These are phyloP conservation scores for Trichophyton benhamiae DNA, from an alignment of 2,329 filamentous ascomycete species.

Conservation along the genomic window DNA sequence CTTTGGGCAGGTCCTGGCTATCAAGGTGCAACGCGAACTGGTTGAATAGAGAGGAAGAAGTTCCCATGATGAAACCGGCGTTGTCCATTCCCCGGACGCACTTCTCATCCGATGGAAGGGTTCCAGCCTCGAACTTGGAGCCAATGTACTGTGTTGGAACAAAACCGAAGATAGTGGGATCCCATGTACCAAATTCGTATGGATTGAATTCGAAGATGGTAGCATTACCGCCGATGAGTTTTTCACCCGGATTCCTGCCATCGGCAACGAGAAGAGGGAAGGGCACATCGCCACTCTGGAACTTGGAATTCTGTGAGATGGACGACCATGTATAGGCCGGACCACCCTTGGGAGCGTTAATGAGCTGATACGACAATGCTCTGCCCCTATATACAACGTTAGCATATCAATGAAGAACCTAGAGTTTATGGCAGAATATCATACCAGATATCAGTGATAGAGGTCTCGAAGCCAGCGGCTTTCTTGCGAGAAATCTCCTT, in stretches of 20 bases:
- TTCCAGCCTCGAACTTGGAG: constrained; percentile 56
- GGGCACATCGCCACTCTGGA: constrained; percentile 51
- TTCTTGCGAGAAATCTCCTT: constrained; percentile 49
- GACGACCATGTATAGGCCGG: constrained; percentile 72
- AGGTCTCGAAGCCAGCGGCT: constrained; percentile 53
- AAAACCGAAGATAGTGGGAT: constrained; percentile 60
- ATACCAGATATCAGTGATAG: constrained; percentile 75
- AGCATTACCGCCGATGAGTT: constrained; percentile 54
- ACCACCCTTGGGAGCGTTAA: constrained; percentile 64
- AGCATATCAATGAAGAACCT: not conserved
- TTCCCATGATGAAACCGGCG: constrained; percentile 72
- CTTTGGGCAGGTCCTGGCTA: constrained; percentile 35
- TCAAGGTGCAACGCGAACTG: constrained; percentile 57
- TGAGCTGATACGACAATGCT: constrained; percentile 72
- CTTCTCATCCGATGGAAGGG: constrained; percentile 40
- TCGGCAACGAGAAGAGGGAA: constrained; percentile 64
- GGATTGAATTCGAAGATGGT: constrained; percentile 70
- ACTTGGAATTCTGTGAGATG: constrained; percentile 51
- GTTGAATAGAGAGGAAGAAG: constrained; percentile 76
- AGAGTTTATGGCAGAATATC: not conserved
- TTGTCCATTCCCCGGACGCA: constrained; percentile 78
- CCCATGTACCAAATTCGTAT: constrained; percentile 65
- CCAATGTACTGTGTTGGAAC: constrained; percentile 59
- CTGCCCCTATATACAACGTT: constrained; percentile 41
- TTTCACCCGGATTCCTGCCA: constrained; percentile 50